Conservation (phyloP, 2,329 filamentous ascomycete species). For the Colletotrichum zoysiae region DNA sequence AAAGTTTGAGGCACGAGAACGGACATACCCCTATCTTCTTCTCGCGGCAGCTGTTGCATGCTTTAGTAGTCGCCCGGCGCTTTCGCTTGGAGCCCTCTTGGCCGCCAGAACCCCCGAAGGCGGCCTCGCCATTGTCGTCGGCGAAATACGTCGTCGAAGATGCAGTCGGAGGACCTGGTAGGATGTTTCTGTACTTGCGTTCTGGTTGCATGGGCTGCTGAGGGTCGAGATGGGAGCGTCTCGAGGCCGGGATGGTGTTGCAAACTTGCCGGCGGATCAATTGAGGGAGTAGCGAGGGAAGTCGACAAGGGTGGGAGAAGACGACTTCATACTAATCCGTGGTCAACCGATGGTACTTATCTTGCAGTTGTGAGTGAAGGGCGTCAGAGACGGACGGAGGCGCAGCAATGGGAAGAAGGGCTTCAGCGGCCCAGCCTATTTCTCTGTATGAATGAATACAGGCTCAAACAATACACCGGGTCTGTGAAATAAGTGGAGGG, state of each 20-base stretch:
- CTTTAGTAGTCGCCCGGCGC: conserved; percentile 20
- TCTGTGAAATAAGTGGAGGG: conserved; percentile 9
- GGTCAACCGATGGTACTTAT: background rate
- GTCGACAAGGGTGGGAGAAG: background rate
- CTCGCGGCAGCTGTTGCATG: conserved; percentile 30
- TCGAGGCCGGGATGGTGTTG: background rate
- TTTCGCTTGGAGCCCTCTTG: conserved; percentile 32
- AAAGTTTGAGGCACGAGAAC: background rate
- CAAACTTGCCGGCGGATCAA: conserved; percentile 10
- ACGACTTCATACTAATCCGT: conserved; percentile 21
- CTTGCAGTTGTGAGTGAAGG: background rate
- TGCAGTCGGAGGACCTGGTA: conserved; percentile 24
- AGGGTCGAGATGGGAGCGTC: conserved; percentile 11
- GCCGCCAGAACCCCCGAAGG: background rate
- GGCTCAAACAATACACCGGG: background rate
- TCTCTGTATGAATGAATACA: background rate
- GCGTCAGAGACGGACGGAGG: background rate
- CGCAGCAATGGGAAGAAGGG: background rate
- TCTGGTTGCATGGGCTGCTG: conserved; percentile 36
- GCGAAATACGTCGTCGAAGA: background rate
- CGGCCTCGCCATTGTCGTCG: conserved; percentile 14
- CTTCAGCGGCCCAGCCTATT: background rate
- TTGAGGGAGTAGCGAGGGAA: conserved; percentile 2
- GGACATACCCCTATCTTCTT: conserved; percentile 37
- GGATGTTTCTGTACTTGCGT: conserved; percentile 37